phyloP scores from a whole-genome alignment of 129 eudicot species.

The Helichrysum umbraculigerum region DNA sequence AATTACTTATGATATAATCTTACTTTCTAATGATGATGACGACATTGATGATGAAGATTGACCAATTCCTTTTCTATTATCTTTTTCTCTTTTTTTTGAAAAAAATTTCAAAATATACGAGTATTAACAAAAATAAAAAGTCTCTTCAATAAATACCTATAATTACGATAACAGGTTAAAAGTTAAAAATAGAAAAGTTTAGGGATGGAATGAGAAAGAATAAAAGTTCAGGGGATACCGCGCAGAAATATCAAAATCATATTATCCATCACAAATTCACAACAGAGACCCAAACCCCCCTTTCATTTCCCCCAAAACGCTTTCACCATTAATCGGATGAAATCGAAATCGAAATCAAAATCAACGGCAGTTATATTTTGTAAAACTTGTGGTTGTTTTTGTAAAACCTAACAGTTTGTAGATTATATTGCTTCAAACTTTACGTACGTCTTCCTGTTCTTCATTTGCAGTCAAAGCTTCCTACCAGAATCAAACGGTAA shows the following conservation, averaged over 20 bases:
- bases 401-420: conserved; percentile 28
- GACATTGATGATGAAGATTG: too few species aligned
- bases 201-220: not conserved
- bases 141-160: too few species aligned
- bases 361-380: conserved; percentile 32
- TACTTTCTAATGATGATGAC: too few species aligned
- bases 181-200: not conserved
- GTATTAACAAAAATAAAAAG: too few species aligned
- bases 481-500: conserved; percentile 28
- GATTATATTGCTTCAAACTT: conserved; percentile 22
- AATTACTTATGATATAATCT: too few species aligned
- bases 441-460: too few species aligned
- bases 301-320: conserved; percentile 21
- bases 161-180: too few species aligned
- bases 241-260: not conserved
- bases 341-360: not conserved
- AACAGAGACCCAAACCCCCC: conserved; percentile 21
- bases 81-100: too few species aligned
- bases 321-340: not conserved
- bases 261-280: conserved; percentile 24
- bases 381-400: conserved; percentile 18
- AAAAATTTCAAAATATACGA: too few species aligned
- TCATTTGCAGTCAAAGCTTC: conserved; percentile 20
- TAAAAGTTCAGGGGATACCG: not conserved
- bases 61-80: too few species aligned